Percentiles rank a stretch among this genome's conserved stretches.
Evolutionary conservation across 352 stramenopile species (phyloP).

Genomic region (Phytophthora palmivora): DNA sequence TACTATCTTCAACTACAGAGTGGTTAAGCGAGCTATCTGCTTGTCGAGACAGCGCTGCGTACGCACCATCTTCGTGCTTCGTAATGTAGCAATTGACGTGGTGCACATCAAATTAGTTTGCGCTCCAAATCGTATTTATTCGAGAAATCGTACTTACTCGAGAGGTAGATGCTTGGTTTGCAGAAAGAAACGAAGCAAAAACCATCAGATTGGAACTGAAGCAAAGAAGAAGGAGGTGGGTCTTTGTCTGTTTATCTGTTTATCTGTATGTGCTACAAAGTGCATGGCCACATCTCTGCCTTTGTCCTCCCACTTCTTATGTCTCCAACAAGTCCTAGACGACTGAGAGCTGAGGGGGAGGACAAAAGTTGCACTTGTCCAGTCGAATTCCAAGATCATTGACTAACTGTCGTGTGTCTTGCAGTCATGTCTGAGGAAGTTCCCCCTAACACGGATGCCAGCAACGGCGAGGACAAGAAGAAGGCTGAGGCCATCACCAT

Average conservation of each 20-base stretch:
- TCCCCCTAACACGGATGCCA: slow-evolving; percentile 45
- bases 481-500: slow-evolving; percentile 90
- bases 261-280: background rate
- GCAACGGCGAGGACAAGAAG: slow-evolving; percentile 80
- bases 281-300: background rate
- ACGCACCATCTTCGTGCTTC: no score
- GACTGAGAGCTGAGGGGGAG: slow-evolving; percentile 4
- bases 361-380: slow-evolving; percentile 22
- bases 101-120: no score
- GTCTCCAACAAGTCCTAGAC: background rate
- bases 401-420: slow-evolving; percentile 10
- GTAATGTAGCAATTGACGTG: no score
- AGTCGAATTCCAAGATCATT: slow-evolving; percentile 14
- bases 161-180: background rate
- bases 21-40: background rate
- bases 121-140: no score
- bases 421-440: slow-evolving; percentile 69
- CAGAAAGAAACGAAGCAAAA: slow-evolving; percentile 23
- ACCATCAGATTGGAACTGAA: slow-evolving; percentile 34
- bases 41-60: background rate
- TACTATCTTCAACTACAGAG: slow-evolving; percentile 12
- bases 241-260: no score
- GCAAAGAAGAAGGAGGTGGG: slow-evolving; percentile 25
- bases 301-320: background rate
- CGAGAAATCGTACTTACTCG: no score